Base-by-base conservation (phyloP, 1,284 basidiomycete species). In the Ganoderma multipileum region DNA sequence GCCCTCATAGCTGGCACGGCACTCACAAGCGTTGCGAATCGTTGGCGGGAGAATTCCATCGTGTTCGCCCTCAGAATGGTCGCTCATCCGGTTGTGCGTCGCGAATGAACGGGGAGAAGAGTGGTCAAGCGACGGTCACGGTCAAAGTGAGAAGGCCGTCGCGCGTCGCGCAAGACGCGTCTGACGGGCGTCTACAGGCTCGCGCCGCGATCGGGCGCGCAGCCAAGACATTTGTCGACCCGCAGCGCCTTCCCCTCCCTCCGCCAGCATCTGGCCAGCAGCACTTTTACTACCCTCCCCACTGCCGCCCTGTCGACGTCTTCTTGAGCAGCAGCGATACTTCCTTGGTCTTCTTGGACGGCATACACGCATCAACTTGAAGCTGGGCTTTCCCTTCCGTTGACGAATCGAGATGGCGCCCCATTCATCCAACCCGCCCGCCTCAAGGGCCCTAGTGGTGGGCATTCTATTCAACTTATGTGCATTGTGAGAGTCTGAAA, bases 21-120 rank as follows among this genome's bases (percentile, higher is more conserved):
- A 79, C 83, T 78, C 71, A 83, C 86, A 79, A 54, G 79, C 74
- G 72, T 81, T 80, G 20, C 75, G 77, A 68, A 85, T 84, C 14
- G 72, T 70, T 12, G 74, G 74, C 1, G 68, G 73, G 7, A 72
- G 72, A 1, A 64, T 64, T 8, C 65, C 65, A 26, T 66, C 71
- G 5, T 66, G 44, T 5, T 71, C 70, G 23, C 70, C 71, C 3
- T 64, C 67, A 36, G 70, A 68, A 44, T 64, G 30, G 44, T 66
- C 39, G 61, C 68, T 73, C 73, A 73, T 72, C 11, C 39, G 30
- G 28, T 30, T 12, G 30, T 30, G 20, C 12, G 30, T 23, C 33
- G 20, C 14, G 61, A 18, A 54, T 3, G 36, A 63, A 52, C 14
- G 5, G 58, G 39, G 20, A 30, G 61, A 12, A 54, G 23, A 23